Evolutionary conservation across 768 basidiomycete species (phyloP).

Genomic region (Galerina sulciceps): DNA sequence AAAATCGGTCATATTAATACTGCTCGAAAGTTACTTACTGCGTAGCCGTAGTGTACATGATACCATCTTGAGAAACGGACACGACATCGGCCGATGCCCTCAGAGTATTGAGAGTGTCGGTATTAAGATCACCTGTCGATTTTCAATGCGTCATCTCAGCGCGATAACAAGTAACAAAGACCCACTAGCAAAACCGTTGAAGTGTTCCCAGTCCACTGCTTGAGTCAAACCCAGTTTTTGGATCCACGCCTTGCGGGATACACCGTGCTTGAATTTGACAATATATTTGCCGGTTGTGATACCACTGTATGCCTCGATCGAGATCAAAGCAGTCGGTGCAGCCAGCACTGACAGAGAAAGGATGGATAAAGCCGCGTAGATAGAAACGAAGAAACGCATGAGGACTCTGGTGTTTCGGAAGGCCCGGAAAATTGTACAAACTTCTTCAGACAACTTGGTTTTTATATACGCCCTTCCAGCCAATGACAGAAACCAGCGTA

Average conservation of each 20-base stretch:
- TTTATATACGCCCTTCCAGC: too few species aligned
- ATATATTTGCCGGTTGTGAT: constrained; percentile 32
- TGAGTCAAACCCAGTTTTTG: constrained; percentile 2
- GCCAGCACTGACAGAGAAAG: constrained; percentile 3
- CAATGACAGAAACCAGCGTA: too few species aligned
- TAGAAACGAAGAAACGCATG: not conserved
- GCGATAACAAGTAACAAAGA: not conserved
- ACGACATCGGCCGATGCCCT: constrained; percentile 29
- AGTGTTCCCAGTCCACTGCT: constrained; percentile 27
- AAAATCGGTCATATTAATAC: too few species aligned
- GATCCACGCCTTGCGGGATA: constrained; percentile 15
- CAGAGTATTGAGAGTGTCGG: constrained; percentile 26
- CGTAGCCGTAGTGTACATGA: constrained; percentile 25
- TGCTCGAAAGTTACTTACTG: constrained; percentile 17
- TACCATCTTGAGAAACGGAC: constrained; percentile 32
- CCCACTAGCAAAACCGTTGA: constrained; percentile 36
- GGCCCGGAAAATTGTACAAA: too few species aligned
- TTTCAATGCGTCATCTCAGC: not conserved
- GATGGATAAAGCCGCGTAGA: too few species aligned
- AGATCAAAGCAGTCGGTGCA: constrained; percentile 15
- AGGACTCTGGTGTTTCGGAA: not conserved
- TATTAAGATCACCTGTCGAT: constrained; percentile 20
- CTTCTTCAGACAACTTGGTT: too few species aligned
- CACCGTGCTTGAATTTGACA: constrained; percentile 33
- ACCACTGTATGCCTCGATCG: constrained; percentile 27